phyloP scores from a whole-genome alignment of 2,329 filamentous ascomycete species.

The Pseudopithomyces chartarum region DNA sequence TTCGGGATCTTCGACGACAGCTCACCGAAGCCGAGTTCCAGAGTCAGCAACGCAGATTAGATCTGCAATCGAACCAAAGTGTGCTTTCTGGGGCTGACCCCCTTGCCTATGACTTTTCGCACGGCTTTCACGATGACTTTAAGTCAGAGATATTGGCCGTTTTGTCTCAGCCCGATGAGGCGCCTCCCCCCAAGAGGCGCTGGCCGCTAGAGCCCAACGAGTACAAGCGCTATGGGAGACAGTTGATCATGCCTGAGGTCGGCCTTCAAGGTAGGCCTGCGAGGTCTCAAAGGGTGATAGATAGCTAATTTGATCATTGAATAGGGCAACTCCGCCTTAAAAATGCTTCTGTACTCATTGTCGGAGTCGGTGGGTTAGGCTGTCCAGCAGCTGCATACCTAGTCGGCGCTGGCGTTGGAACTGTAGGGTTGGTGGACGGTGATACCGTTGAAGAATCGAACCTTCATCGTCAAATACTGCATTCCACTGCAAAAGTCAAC shows the following conservation, averaged over 20 bases:
- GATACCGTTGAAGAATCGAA: slow-evolving; percentile 90
- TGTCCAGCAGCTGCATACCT: slow-evolving; percentile 94
- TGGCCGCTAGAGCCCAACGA: slow-evolving; percentile 77
- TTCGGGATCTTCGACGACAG: slow-evolving; percentile 47
- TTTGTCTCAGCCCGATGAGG: slow-evolving; percentile 27
- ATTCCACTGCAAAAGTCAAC: slow-evolving; percentile 72
- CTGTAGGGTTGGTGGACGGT: slow-evolving; percentile 82
- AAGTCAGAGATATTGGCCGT: slow-evolving; percentile 49
- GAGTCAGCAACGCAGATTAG: slow-evolving; percentile 22
- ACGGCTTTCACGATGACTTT: slow-evolving; percentile 50
- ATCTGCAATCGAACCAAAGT: slow-evolving; percentile 24
- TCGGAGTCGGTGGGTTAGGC: slow-evolving; percentile 88
- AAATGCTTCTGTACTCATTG: slow-evolving; percentile 72
- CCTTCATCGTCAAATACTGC: slow-evolving; percentile 87
- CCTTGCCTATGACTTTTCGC: slow-evolving; percentile 43
- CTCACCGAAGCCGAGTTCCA: slow-evolving; percentile 50
- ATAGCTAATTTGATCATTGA: not conserved
- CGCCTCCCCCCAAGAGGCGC: slow-evolving; percentile 12
- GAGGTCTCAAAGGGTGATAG: not conserved
- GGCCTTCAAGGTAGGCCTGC: slow-evolving; percentile 68
- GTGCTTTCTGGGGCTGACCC: slow-evolving; percentile 25
- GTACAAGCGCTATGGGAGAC: slow-evolving; percentile 85
- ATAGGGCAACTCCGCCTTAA: slow-evolving; percentile 79
- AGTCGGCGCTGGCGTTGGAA: slow-evolving; percentile 84
- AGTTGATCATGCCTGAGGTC: slow-evolving; percentile 85